phyloP scores from a whole-genome alignment of 2,329 filamentous ascomycete genomes.

The Colletotrichum sojae region DNA sequence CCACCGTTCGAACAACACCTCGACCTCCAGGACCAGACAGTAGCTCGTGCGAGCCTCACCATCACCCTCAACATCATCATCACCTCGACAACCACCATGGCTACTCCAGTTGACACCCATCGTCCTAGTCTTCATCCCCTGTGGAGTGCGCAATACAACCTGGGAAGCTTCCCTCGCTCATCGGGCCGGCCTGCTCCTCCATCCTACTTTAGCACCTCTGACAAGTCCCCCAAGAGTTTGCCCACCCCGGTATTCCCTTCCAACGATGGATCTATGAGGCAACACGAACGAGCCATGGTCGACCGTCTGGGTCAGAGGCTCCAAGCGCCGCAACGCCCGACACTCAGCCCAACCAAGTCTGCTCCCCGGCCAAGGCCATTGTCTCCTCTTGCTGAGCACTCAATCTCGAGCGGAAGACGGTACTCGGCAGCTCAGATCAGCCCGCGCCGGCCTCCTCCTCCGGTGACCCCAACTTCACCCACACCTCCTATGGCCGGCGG shows the following conservation, averaged over 20 bases:
- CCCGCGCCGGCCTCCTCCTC: slow-evolving; percentile 36
- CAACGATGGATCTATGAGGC: slow-evolving; percentile 52
- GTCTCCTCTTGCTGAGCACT: slow-evolving; percentile 34
- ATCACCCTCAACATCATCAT: slow-evolving; percentile 1
- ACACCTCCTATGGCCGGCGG: slow-evolving; percentile 37
- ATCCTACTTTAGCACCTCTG: slow-evolving; percentile 46
- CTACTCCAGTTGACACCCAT: slow-evolving; percentile 38
- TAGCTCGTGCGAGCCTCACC: slow-evolving; percentile 8
- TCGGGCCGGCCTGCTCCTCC: slow-evolving; percentile 16
- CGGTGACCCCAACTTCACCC: slow-evolving; percentile 38
- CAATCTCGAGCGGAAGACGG: slow-evolving; percentile 6
- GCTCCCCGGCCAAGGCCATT: slow-evolving; percentile 32
- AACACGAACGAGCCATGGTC: slow-evolving; percentile 53
- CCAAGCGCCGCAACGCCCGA: slow-evolving; percentile 40
- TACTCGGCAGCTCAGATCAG: slow-evolving; percentile 33
- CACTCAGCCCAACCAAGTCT: slow-evolving; percentile 32
- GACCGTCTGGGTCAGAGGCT: slow-evolving; percentile 51
- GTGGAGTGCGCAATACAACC: slow-evolving; percentile 50
- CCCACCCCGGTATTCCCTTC: slow-evolving; percentile 53
- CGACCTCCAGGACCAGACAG: slow-evolving; percentile 4
- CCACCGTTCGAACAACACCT: not conserved
- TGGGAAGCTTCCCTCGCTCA: slow-evolving; percentile 43
- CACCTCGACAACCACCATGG: slow-evolving; percentile 31
- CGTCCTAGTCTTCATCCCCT: slow-evolving; percentile 47
- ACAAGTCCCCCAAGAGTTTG: slow-evolving; percentile 47